These are phyloP conservation scores for Schwanniomyces vanrijiae DNA, from an alignment of 805 yeast genomes.

Conservation along the genomic window DNA sequence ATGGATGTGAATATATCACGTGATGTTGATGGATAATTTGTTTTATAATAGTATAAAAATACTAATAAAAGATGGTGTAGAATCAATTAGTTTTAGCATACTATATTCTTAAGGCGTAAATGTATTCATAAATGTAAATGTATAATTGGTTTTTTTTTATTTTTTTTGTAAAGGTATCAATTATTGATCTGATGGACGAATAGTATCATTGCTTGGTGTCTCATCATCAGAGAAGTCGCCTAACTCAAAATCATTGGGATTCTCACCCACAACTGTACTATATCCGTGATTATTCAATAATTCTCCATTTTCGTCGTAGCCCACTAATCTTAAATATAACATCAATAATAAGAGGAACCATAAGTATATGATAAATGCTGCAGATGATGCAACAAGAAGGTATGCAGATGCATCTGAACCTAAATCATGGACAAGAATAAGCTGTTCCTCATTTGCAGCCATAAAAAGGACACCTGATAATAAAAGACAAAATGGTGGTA, in stretches of 20 bases:
- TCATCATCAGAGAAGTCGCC: slow-evolving; percentile 30
- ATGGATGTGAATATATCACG: background rate
- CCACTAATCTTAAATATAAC: slow-evolving; percentile 51
- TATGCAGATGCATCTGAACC: slow-evolving; percentile 88
- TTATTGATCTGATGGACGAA: background rate
- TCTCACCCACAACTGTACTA: slow-evolving; percentile 14
- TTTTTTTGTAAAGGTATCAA: background rate
- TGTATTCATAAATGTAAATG: background rate
- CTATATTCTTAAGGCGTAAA: background rate
- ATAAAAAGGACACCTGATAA: slow-evolving; percentile 81
- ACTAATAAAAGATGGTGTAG: too few species aligned
- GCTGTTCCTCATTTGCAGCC: slow-evolving; percentile 92
- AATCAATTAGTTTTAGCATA: too few species aligned
- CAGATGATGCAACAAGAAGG: slow-evolving; percentile 65
- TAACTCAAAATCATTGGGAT: slow-evolving; percentile 35
- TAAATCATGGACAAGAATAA: slow-evolving; percentile 63
- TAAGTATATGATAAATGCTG: slow-evolving; percentile 69
- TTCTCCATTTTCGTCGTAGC: slow-evolving; percentile 42
- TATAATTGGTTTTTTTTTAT: too few species aligned
- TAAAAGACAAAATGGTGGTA: slow-evolving; percentile 80
- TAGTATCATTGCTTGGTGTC: background rate
- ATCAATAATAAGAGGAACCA: slow-evolving; percentile 64
- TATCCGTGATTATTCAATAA: slow-evolving; percentile 13
- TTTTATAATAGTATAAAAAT: too few species aligned
- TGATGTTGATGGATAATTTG: background rate